Evolutionary conservation across 2,329 filamentous ascomycete species (phyloP).

Genomic region (Akanthomyces lecanii): DNA sequence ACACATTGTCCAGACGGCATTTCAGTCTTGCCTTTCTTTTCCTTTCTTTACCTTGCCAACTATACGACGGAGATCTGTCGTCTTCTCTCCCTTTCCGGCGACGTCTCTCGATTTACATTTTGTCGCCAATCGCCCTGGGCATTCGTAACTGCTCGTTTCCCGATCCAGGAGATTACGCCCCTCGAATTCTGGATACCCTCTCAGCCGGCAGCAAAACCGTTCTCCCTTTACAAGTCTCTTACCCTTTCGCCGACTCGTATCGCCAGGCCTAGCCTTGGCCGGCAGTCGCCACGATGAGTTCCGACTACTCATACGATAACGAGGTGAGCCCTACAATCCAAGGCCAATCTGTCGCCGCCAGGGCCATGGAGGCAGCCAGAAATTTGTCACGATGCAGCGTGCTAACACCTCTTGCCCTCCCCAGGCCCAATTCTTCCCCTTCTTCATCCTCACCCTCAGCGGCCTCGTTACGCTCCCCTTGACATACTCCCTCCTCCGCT

Average conservation of each 20-base stretch:
- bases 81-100: neutral
- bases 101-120: neutral
- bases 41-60: neutral
- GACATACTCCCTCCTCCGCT: slow-evolving; percentile 81
- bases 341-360: neutral
- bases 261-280: slow-evolving; percentile 34
- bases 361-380: neutral
- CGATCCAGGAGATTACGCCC: neutral
- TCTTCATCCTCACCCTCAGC: slow-evolving; percentile 91
- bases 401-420: neutral
- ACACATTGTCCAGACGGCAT: slow-evolving; percentile 9
- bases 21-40: neutral
- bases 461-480: slow-evolving; percentile 84
- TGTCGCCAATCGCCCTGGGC: neutral
- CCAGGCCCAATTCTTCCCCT: slow-evolving; percentile 95
- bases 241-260: neutral
- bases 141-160: neutral
- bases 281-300: slow-evolving; percentile 63
- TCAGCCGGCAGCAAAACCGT: neutral
- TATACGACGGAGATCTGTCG: neutral
- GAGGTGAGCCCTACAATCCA: slow-evolving; percentile 50
- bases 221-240: neutral
- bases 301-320: slow-evolving; percentile 98
- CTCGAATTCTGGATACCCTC: neutral
- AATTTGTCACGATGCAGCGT: neutral